phyloP scores from a whole-genome alignment of 805 yeast species.

The Metschnikowia colocasiae region DNA sequence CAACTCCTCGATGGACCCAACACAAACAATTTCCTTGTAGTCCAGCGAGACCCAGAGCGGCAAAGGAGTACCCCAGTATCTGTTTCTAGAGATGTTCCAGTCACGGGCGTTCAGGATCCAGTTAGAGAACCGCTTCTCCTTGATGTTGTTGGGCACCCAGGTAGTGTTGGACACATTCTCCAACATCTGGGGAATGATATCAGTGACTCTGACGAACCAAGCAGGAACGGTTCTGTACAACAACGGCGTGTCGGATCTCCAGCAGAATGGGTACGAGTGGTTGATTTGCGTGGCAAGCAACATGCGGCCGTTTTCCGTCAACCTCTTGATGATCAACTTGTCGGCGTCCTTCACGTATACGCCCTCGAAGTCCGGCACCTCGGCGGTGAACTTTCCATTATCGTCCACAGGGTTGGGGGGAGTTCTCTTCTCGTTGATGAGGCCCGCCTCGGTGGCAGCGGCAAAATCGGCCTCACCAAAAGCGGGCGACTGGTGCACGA shows the following conservation, averaged over 20 bases:
- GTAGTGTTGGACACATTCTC: conserved; percentile 78
- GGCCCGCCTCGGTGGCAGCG: conserved; percentile 71
- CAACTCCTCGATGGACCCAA: conserved; percentile 88
- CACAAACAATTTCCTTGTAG: conserved; percentile 84
- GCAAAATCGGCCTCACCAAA: conserved; percentile 98
- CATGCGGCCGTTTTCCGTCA: conserved; percentile 73
- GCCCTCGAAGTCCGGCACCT: conserved; percentile 74
- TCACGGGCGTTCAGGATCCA: conserved; percentile 99
- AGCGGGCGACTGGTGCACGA: conserved; percentile 97
- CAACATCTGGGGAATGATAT: conserved; percentile 85
- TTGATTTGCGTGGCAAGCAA: conserved; percentile 76
- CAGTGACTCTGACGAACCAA: conserved; percentile 92
- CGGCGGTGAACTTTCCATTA: conserved; percentile 75
- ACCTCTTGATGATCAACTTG: conserved; percentile 76
- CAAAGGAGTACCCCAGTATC: conserved; percentile 99
- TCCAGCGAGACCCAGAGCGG: conserved; percentile 98
- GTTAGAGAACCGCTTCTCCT: conserved; percentile 93
- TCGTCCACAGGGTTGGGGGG: conserved; percentile 98
- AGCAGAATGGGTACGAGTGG: conserved; percentile 98
- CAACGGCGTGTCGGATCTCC: conserved; percentile 99
- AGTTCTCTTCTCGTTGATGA: conserved; percentile 59
- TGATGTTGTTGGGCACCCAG: conserved; percentile 91
- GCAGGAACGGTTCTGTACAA: conserved; percentile 96
- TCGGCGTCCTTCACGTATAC: conserved; percentile 94
- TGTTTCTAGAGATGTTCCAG: conserved; percentile 97